Conservation (phyloP, 352 stramenopile genomes). For the Globisporangium viniferum region DNA sequence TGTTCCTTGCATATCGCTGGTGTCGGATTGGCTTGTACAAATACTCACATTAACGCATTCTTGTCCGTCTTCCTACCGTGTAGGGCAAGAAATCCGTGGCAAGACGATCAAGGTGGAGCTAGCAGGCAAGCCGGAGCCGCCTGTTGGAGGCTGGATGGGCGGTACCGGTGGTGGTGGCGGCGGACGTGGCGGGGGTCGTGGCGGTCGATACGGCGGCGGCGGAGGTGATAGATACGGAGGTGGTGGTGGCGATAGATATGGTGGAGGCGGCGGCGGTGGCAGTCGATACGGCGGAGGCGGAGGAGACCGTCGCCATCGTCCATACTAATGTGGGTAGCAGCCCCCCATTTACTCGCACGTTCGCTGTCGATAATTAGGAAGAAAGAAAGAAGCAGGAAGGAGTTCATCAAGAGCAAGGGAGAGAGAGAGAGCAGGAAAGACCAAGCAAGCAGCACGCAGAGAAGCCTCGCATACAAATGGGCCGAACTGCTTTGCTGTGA, state of each 20-base stretch:
- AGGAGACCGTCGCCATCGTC: constrained; percentile 48
- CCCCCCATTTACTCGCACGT: neutral
- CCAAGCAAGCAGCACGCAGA: neutral
- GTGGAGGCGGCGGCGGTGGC: constrained; percentile 22
- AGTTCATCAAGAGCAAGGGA: neutral
- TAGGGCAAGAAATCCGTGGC: constrained; percentile 68
- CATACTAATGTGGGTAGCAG: constrained; percentile 33
- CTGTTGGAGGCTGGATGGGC: constrained; percentile 65
- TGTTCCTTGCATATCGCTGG: neutral
- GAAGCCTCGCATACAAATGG: neutral
- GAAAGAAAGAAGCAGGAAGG: neutral
- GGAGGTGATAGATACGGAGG: neutral
- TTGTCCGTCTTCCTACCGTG: neutral
- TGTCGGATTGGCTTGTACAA: no score
- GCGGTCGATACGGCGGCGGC: constrained; percentile 40
- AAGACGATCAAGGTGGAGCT: constrained; percentile 87
- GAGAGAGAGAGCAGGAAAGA: neutral
- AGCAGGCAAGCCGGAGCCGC: constrained; percentile 76
- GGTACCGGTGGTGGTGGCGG: constrained; percentile 38
- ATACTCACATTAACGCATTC: neutral
- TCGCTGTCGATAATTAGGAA: neutral
- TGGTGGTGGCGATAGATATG: constrained; percentile 24
- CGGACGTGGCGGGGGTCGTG: constrained; percentile 33
- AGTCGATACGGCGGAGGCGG: constrained; percentile 30
- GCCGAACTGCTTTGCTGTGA: neutral